Evolutionary conservation across 768 basidiomycete genomes (phyloP).

Genomic region (Lactifluus volemus): DNA sequence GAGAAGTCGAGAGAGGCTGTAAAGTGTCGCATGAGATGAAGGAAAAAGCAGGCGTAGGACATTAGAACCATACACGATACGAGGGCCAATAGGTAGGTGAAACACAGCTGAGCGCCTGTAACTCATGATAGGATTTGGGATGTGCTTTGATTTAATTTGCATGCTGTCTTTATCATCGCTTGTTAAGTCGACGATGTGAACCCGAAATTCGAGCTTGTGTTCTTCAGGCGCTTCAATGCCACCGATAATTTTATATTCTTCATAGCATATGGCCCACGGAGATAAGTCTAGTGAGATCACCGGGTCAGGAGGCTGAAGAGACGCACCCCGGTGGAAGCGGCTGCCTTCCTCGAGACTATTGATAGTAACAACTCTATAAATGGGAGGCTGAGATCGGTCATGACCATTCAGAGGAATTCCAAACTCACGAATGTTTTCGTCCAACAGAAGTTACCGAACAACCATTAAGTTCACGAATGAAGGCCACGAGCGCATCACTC

Average conservation of each 20-base stretch:
- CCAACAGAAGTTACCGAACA: background rate
- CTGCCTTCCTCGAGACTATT: background rate
- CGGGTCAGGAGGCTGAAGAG: background rate
- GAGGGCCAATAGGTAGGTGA: background rate
- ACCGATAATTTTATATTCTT: conserved; percentile 4
- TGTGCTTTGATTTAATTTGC: background rate
- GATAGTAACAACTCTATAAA: background rate
- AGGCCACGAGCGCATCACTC: background rate
- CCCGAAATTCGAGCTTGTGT: background rate
- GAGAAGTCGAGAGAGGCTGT: conserved; percentile 13
- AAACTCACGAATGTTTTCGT: background rate
- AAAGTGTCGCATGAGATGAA: background rate
- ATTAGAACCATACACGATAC: background rate
- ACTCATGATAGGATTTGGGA: background rate
- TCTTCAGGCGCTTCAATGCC: background rate
- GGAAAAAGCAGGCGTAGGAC: background rate
- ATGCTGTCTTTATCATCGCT: conserved; percentile 4
- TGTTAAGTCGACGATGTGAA: background rate
- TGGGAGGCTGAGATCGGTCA: background rate
- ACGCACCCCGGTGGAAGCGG: background rate
- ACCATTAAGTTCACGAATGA: conserved; percentile 3
- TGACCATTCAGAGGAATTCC: background rate
- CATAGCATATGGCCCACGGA: background rate
- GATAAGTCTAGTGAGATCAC: background rate
- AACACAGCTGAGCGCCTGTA: background rate